Base-by-base conservation (phyloP, 768 basidiomycete genomes). In the Hericium erinaceus region DNA sequence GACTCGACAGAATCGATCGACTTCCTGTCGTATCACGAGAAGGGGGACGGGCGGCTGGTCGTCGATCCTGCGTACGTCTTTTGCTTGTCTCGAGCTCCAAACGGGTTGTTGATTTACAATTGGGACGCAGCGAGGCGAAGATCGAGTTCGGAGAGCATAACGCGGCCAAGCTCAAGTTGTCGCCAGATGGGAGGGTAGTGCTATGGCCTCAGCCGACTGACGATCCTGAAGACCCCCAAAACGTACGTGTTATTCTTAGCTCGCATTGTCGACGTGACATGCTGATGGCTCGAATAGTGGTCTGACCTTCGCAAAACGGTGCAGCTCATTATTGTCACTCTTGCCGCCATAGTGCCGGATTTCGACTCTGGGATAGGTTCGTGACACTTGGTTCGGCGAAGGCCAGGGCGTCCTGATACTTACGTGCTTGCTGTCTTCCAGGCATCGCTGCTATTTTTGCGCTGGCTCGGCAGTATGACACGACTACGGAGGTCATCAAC, bases 151-250 rank as follows among this genome's bases (percentile, higher is more conserved):
- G 83, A 15, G 79, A 79, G 37, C 72, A 69, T 3, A 67, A 83
- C 44, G 81, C 83, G 0, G 69, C 77, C 6, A 73, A 65, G 48
- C 72, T 86, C 55, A 86, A 86, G 72, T 70, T 83, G 5, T 75
- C 79, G 5, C 55, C 62, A 24, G 80, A 83, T 58, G 82, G 84
- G 0, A 77, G 71, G 12, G 81, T 76, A 56, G 77, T 86, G 7
- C 74, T 87, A 0, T 85, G 83, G 82, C 84, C 85, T n/a, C 84
- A 85, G 62, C 84, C 84, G 1, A 77, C 78, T 1, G 80, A 84
- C 61, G 75, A 80, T 44, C 75, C 77, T 0, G 70, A 77, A 18
- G 83, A 86, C 62, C 83, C 83, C n/a, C 83, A 84, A 69, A 84
- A 83, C 61, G 79, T 77, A 48, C 50, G 72, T 64, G 39, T 10